Evolutionary conservation across 1,284 basidiomycete genomes (phyloP).

Genomic region (Puccinia novopanici): DNA sequence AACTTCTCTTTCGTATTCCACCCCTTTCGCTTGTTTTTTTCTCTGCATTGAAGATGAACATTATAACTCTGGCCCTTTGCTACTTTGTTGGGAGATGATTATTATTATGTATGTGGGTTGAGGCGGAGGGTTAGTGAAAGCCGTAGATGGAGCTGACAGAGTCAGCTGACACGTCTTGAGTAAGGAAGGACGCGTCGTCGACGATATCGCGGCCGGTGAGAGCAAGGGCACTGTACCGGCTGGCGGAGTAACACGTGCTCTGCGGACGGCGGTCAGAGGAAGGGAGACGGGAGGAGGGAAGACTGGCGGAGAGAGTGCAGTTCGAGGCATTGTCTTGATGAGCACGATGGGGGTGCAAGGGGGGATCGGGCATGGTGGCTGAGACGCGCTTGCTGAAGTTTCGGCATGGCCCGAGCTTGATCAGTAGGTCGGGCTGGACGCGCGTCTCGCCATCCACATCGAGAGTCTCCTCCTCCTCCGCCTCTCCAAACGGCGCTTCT

Average conservation of each 20-base stretch:
- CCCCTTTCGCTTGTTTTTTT: too few species aligned
- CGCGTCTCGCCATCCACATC: neutral
- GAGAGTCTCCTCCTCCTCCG: neutral
- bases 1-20: too few species aligned
- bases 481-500: neutral
- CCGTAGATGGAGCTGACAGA: slow-evolving; percentile 8
- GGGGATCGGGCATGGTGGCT: neutral
- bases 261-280: neutral
- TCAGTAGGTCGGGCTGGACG: neutral
- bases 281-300: neutral
- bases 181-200: neutral
- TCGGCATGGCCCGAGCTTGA: slow-evolving; percentile 4
- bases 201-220: neutral
- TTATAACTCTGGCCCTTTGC: too few species aligned
- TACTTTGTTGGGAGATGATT: too few species aligned
- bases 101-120: too few species aligned
- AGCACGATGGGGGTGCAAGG: neutral
- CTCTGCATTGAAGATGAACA: too few species aligned
- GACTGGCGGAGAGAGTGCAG: slow-evolving; percentile 57
- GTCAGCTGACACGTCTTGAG: neutral
- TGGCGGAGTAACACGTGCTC: neutral
- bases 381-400: neutral
- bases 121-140: neutral
- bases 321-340: slow-evolving; percentile 32
- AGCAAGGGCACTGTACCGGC: neutral